A percentile compares a stretch with the other conserved stretches of the same genome.
These are phyloP conservation scores for Aspergillus luchuensis DNA, from an alignment of 2,329 filamentous ascomycete genomes.

Conservation along the genomic window DNA sequence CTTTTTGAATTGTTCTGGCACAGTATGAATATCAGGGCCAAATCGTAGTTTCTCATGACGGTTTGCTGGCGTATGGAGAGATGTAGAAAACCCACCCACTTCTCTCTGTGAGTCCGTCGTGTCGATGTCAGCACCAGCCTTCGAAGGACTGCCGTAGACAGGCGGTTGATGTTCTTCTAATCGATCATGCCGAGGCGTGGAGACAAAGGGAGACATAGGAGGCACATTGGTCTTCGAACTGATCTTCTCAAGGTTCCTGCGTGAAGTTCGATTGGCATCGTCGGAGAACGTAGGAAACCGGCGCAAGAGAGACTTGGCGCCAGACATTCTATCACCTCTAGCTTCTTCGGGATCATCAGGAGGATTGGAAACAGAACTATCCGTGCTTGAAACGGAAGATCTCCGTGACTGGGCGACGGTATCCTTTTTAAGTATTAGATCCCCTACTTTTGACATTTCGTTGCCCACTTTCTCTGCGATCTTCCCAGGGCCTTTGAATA, in stretches of 20 bases:
- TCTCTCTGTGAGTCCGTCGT: constrained; percentile 17
- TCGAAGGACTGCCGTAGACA: constrained; percentile 20
- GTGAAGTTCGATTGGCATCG: constrained; percentile 34
- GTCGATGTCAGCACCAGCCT: constrained; percentile 12
- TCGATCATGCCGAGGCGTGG: constrained; percentile 46
- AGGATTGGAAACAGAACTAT: constrained; percentile 52
- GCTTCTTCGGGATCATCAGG: constrained; percentile 46
- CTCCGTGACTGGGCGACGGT: constrained; percentile 44
- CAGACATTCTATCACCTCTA: constrained; percentile 32
- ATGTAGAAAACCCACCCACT: constrained; percentile 1
- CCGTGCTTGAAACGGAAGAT: constrained; percentile 48
- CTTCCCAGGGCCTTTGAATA: constrained; percentile 72
- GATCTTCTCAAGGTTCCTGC: constrained; percentile 37
- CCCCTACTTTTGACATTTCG: constrained; percentile 64
- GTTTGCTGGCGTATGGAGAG: constrained; percentile 13
- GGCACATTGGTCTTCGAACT: constrained; percentile 44
- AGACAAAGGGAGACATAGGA: constrained; percentile 56
- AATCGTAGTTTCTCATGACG: constrained; percentile 34
- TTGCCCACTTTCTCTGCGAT: constrained; percentile 72
- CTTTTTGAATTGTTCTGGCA: constrained; percentile 26
- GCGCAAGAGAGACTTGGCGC: constrained; percentile 32
- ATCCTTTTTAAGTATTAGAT: constrained; percentile 63
- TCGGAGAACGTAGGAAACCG: constrained; percentile 41
- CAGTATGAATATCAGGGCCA: constrained; percentile 27
- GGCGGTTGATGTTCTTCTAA: constrained; percentile 30